A percentile compares a stretch with the other conserved stretches of the same genome.
Conservation (phyloP, 805 yeast species). For the Millerago galiae region DNA sequence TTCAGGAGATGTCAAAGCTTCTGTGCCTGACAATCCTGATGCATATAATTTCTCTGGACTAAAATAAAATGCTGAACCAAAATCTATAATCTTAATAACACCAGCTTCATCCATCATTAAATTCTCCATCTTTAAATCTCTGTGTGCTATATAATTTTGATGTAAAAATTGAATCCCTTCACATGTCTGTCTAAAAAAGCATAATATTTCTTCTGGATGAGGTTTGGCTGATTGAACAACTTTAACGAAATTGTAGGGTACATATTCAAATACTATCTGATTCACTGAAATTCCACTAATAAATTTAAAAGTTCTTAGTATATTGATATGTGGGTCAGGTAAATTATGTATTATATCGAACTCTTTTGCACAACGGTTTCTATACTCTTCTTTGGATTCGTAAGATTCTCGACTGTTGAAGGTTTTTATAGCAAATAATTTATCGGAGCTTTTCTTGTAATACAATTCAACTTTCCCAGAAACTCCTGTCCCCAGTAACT, state of each 20-base stretch:
- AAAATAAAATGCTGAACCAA: conserved; percentile 80
- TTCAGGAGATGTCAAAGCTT: conserved; percentile 90
- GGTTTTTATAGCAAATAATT: conserved; percentile 37
- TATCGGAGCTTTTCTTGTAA: conserved; percentile 12
- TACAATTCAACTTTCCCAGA: conserved; percentile 31
- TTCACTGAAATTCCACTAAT: conserved; percentile 50
- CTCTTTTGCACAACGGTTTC: conserved; percentile 68
- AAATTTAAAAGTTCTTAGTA: conserved; percentile 70
- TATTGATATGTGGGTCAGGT: conserved; percentile 53
- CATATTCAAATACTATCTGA: conserved; percentile 81
- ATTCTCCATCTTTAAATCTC: conserved; percentile 88
- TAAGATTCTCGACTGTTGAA: conserved; percentile 37
- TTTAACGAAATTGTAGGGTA: conserved; percentile 82
- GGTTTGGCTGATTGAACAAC: conserved; percentile 79
- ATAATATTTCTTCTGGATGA: conserved; percentile 54
- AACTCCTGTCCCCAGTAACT: conserved; percentile 25
- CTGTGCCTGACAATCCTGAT: conserved; percentile 85
- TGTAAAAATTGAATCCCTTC: conserved; percentile 73
- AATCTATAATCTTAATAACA: conserved; percentile 78
- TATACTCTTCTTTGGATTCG: conserved; percentile 62
- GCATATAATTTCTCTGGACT: conserved; percentile 50
- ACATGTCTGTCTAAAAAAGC: conserved; percentile 77
- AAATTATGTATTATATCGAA: conserved; percentile 67
- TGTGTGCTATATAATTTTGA: conserved; percentile 72
- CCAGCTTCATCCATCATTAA: conserved; percentile 74